Evolutionary conservation across 352 stramenopile species (phyloP), one percentile per base, ranked within the genome.

Genomic region (Pythium sukuiense): DNA sequence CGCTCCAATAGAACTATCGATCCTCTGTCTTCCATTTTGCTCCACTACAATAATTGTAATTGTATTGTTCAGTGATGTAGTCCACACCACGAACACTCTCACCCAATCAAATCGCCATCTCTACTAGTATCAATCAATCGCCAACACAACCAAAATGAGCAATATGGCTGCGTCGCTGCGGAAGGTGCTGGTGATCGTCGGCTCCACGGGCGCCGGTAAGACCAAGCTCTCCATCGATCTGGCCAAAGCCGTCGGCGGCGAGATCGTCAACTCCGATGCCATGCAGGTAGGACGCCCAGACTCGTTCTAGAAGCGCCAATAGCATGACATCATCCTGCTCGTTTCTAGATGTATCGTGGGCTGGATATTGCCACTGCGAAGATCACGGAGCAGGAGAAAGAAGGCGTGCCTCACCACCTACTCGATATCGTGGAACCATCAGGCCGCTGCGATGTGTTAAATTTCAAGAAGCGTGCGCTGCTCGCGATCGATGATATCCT

Each of bases 211-310:
- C 49, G 88, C 89, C 9, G 91, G 91, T 60, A 97, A 97, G 78
- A 96, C 91, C 9, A 97, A 97, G 79, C 84, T 97, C 35, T 94
- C 89, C 6, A 87, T 97, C 55, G 89, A 97, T 66, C 61, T 97
- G n/a, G 89, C 89, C 58, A 94, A 96, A 61, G 84, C 83, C 16
- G 76, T 97, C 35, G 85, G 83, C 55, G 91, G 91, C 11, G 91
- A 97, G 71, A 89, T 97, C 61, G 79, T 97, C 72, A 97, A 97
- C 69, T 93, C 87, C 27, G 91, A 97, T 57, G 87, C 87, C 32
- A 97, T 97, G 87, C 91, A 97, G 68, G 85, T 87, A 32, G 39
- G 41, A 16, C 6, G 2, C 27, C 29, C 18, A 24, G 3, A 3
- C 18, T 35, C 35, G 27, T 14, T 35, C 20, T 18, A 52, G 14